phyloP scores from a whole-genome alignment of 176 grass and related monocot genomes.

The Areca catechu region DNA sequence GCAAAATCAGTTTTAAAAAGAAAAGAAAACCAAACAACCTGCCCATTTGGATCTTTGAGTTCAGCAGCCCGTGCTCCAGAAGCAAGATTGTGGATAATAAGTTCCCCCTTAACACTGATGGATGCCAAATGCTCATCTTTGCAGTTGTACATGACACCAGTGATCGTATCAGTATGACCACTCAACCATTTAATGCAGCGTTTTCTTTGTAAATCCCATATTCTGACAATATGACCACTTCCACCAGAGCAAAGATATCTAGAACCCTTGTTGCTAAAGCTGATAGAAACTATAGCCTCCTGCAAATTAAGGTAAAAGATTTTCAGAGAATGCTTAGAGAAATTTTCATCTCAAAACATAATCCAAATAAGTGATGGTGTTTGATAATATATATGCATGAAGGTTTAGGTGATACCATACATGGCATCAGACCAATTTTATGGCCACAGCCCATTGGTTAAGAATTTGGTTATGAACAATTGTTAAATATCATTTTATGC shows the following conservation, averaged over 20 bases:
- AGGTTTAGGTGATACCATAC: no score
- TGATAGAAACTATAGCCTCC: constrained; percentile 89
- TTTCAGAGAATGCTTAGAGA: constrained; percentile 1
- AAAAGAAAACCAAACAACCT: constrained; percentile 38
- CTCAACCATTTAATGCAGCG: no score
- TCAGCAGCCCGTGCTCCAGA: constrained; percentile 85
- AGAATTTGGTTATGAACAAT: no score
- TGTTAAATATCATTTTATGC: no score
- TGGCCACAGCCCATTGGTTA: no score
- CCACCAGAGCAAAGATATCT: constrained; percentile 95
- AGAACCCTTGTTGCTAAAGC: constrained; percentile 96
- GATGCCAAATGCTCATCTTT: constrained; percentile 97
- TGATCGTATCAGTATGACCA: constrained; percentile 68
- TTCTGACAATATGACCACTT: constrained; percentile 63
- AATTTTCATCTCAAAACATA: constrained; percentile 9
- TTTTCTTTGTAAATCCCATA: no score
- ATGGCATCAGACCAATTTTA: no score
- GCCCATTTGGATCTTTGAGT: constrained; percentile 95
- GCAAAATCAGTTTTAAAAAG: constrained; percentile 4
- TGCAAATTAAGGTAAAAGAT: constrained; percentile 29
- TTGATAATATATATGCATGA: no score
- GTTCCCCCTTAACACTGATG: constrained; percentile 80
- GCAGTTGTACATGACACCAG: constrained; percentile 91
- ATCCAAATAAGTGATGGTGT: no score
- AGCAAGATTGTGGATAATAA: constrained; percentile 98